Evolutionary conservation across 2,329 filamentous ascomycete genomes (phyloP), one percentile per base, ranked within the genome.

Genomic region (Ophiostoma sp.): DNA sequence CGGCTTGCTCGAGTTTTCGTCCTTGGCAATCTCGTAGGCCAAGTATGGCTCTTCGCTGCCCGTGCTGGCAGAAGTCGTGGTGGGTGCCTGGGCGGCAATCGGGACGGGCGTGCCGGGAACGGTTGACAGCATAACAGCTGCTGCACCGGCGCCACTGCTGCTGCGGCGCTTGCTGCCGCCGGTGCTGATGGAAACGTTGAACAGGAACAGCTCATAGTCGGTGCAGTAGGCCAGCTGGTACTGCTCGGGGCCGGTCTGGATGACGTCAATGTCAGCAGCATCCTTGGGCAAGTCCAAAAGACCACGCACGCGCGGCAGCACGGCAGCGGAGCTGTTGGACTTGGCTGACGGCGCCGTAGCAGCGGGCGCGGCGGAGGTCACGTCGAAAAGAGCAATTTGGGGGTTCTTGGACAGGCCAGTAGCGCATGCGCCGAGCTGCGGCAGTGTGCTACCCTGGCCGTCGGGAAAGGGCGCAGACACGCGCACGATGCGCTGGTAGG

Each of bases 151-250:
- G 11, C 68, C 31, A 33, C 39, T 48, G 62, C 33, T 52, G 31
- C 67, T 48, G 23, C 20, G 52, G 23, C 52, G 52, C 52, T 57
- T 27, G n/a, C 57, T 65, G 60, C 79, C 76, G 64, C 80, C 75
- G 73, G 83, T 81, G 41, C 20, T 39, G 76, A 81, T 83, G 74
- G 78, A 82, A 60, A 92, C 79, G 41, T 86, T 85, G 75, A 91
- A 54, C 48, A 90, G 81, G 79, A 89, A 90, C 67, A 98, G 84
- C 74, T 93, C 88, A 76, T 90, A 83, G 73, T 92, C 89, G 75
- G 90, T 89, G 79, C 91, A 94, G 79, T 93, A 97, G 3, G 89
- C 89, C 69, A 97, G 81, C 74, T 89, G 85, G 77, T 90, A 95
- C 54, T 85, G 81, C 48, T 86, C 83, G 20, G 86, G 82, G 17